Percentiles rank a stretch among this genome's conserved stretches.
Evolutionary conservation across 768 basidiomycete genomes (phyloP).

Genomic region (Lanmaoa pseudosensibilis): DNA sequence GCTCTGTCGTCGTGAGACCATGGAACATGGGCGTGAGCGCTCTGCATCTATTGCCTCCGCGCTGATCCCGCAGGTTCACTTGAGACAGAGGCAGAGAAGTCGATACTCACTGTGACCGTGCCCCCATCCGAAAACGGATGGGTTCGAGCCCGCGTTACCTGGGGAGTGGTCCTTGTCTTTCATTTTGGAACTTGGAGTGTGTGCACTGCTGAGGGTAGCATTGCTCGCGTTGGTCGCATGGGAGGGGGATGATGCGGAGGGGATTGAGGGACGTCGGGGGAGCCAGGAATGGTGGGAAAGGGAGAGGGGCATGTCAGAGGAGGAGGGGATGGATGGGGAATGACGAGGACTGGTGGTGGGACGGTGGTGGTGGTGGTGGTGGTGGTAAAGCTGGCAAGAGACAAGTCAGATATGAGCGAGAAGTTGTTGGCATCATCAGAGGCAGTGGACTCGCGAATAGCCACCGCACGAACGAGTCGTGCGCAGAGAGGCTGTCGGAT

Average conservation of each 20-base stretch:
- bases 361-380: slow-evolving; percentile 3
- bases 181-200: not conserved
- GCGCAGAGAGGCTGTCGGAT: slow-evolving; percentile 2
- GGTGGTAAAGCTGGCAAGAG: slow-evolving; percentile 15
- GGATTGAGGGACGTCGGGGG: slow-evolving; percentile 14
- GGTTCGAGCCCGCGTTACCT: slow-evolving; percentile 5
- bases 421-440: slow-evolving; percentile 15
- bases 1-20: slow-evolving; percentile 1
- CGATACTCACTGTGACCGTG: slow-evolving; percentile 17
- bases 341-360: too few species aligned
- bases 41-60: not conserved
- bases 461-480: slow-evolving; percentile 6
- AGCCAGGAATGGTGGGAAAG: slow-evolving; percentile 23
- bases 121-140: slow-evolving; percentile 4
- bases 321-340: not conserved
- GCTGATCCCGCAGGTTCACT: slow-evolving; percentile 2
- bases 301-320: slow-evolving; percentile 17
- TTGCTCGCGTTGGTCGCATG: not conserved
- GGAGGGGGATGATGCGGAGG: not conserved
- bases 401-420: slow-evolving; percentile 4
- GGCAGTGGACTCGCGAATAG: slow-evolving; percentile 22
- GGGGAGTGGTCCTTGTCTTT: slow-evolving; percentile 22
- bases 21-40: not conserved
- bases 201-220: not conserved
- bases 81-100: not conserved